Evolutionary conservation across 371 early-diverging fungal species (phyloP).

Genomic region (Zopfochytrium polystomum): DNA sequence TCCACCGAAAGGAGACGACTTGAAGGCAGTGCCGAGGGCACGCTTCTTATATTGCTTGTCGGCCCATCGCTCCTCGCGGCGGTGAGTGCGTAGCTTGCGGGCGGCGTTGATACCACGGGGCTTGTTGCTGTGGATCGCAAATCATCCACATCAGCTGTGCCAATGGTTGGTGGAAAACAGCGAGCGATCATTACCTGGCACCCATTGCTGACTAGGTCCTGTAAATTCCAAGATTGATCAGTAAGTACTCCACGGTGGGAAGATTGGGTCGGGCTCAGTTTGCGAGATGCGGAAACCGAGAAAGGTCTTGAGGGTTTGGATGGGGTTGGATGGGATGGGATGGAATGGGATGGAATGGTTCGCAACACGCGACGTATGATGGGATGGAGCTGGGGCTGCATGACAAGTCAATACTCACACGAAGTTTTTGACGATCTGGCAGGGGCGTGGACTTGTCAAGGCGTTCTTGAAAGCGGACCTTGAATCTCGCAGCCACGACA

Average conservation of each 20-base stretch:
- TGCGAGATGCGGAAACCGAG: no score
- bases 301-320: neutral
- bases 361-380: no score
- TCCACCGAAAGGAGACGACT: conserved; percentile 96
- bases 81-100: conserved; percentile 93
- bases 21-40: conserved; percentile 96
- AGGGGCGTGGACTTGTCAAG: no score
- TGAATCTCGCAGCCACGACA: no score
- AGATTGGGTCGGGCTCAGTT: no score
- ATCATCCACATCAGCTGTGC: neutral
- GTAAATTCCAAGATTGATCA: no score
- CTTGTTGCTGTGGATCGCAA: conserved; percentile 59
- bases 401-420: no score
- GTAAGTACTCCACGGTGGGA: no score
- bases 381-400: no score
- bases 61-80: conserved; percentile 98
- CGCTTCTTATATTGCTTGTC: conserved; percentile 98
- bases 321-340: neutral
- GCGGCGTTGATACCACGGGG: conserved; percentile 98
- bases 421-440: no score
- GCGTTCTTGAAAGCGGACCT: no score
- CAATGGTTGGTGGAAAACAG: no score
- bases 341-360: neutral
- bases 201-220: neutral
- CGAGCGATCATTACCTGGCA: neutral